Evolutionary conservation across 192 early-diverging fungal genomes (phyloP).

Genomic region (Glomus cerebriforme): DNA sequence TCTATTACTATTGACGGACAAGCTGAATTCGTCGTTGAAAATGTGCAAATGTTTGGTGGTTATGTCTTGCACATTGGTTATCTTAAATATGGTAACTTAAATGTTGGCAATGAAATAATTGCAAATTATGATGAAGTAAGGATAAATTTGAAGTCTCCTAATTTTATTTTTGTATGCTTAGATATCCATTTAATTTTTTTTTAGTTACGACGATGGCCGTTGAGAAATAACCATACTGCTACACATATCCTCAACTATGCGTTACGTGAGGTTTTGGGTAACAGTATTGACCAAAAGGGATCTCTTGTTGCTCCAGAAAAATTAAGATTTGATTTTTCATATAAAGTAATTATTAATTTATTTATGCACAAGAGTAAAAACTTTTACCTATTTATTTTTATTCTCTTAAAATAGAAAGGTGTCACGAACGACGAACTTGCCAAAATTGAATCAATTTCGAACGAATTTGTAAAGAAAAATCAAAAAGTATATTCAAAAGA

Average conservation of each 20-base stretch:
- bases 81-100: constrained; percentile 84
- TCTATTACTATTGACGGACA: constrained; percentile 80
- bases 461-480: constrained; percentile 75
- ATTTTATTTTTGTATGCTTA: not conserved
- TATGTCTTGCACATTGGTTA: constrained; percentile 96
- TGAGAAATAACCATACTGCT: constrained; percentile 95
- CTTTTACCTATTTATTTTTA: constrained; percentile 2
- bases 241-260: constrained; percentile 97
- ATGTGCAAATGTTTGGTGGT: constrained; percentile 91
- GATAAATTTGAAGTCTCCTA: not conserved
- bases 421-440: constrained; percentile 68
- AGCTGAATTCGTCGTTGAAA: constrained; percentile 88
- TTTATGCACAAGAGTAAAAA: not conserved
- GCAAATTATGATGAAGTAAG: constrained; percentile 82
- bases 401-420: constrained; percentile 43
- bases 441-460: constrained; percentile 77
- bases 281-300: constrained; percentile 87
- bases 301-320: constrained; percentile 96
- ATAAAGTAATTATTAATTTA: constrained; percentile 52
- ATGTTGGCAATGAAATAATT: constrained; percentile 69
- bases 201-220: constrained; percentile 78
- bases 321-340: constrained; percentile 94
- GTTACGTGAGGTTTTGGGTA: constrained; percentile 82
- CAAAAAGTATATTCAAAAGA: constrained; percentile 79
- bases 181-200: constrained; percentile 9